Evolutionary conservation across 2,329 filamentous ascomycete genomes (phyloP), one percentile per base, ranked within the genome.

Genomic region (Xylaria sp.): DNA sequence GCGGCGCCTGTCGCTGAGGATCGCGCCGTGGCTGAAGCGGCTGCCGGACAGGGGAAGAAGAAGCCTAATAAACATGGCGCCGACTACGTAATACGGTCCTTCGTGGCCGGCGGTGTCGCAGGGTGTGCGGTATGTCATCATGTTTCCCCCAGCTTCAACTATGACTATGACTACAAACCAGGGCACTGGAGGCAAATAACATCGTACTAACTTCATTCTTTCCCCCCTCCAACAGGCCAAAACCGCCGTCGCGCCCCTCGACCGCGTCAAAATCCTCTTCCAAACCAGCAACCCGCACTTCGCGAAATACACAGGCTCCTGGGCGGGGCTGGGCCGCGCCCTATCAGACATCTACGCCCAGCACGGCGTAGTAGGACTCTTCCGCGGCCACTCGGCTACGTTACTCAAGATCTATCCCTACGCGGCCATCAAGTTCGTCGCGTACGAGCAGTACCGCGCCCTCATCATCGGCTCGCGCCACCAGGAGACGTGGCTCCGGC

Each of bases 191-290:
- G 27, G 27, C 2, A 3, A 27, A 57, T 60, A 8, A 47, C 21
- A 5, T 25, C 4, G 23, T 66, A 35, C 69, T 75, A 27, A 60
- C 27, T 25, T 57, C 5, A 44, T 21, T 44, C 13, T 23, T 54
- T 75, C 67, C 23, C 1, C 10, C 23, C 23, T n/a, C n/a, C 65
- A 69, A 60, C 75, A 97, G 94, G 96, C 92, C 70, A 99, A 99
- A 85, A 98, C 95, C 0, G 85, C 97, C 6, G 97, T 99, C 44
- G 96, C 94, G 27, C 96, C 96, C 27, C 92, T 99, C 72, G 96
- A 99, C 82, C 91, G 96, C 73, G 96, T 99, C 77, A 99, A 99
- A 83, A 99, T 99, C 78, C 91, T 99, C 50, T 98, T 99, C 83
- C 96, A 99, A 80, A 92, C 96, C 61, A 93, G 92, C 77, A 98